These are phyloP conservation scores for Brasenia schreberi DNA, from an alignment of 164 flowering plant genomes.

Conservation along the genomic window DNA sequence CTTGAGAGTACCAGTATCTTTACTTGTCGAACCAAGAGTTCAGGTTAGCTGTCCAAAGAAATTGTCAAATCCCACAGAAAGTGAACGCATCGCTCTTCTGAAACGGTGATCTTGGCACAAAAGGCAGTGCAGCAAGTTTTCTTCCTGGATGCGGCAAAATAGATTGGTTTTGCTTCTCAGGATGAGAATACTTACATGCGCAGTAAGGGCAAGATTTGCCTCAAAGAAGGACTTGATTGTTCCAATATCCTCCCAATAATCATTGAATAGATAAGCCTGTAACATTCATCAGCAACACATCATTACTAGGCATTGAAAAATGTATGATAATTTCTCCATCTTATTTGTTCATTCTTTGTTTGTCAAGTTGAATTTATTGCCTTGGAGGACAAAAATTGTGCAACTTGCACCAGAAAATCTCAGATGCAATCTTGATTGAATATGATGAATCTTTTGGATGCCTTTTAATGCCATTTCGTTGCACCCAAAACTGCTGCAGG, in stretches of 20 bases:
- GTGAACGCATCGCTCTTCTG: no score
- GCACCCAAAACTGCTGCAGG: no score
- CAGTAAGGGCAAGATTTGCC: slow-evolving; percentile 93
- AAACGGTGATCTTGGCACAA: no score
- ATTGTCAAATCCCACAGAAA: no score
- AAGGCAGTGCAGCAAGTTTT: not conserved
- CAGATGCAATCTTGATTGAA: not conserved
- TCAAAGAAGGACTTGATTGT: slow-evolving; percentile 92
- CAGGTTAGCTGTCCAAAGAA: no score
- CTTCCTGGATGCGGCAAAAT: no score
- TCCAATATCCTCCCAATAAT: slow-evolving; percentile 99
- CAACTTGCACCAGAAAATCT: not conserved
- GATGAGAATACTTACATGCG: slow-evolving; percentile 43
- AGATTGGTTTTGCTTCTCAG: not conserved
- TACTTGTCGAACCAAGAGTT: no score
- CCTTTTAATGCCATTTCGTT: no score
- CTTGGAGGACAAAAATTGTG: not conserved
- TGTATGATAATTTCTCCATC: not conserved
- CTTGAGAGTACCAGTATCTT: no score
- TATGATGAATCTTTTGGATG: not conserved
- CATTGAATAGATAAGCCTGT: slow-evolving; percentile 92
- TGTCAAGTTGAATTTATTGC: not conserved
- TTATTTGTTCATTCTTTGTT: not conserved
- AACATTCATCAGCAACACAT: slow-evolving; percentile 3
- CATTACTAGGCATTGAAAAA: not conserved